A percentile compares a stretch with the other conserved stretches of the same genome.
Evolutionary conservation across 306 rosid species (phyloP).

Genomic region (Malus fusca): DNA sequence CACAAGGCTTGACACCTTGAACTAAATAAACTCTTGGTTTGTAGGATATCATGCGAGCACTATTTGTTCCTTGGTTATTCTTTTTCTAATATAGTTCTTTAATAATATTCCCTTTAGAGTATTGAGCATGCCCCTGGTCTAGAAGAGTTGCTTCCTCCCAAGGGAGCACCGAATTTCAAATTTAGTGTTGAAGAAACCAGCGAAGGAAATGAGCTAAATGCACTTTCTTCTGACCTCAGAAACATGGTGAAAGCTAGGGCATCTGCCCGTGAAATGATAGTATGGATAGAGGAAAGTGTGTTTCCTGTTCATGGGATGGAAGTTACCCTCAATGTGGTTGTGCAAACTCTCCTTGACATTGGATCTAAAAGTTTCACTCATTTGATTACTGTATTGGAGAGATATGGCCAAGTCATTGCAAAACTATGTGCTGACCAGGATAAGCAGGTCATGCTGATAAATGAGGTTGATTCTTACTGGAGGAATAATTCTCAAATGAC

Average conservation of each 20-base stretch:
- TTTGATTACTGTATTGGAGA: slow-evolving; percentile 90
- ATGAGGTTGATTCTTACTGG: slow-evolving; percentile 81
- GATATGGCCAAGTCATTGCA: slow-evolving; percentile 84
- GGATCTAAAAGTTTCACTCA: slow-evolving; percentile 99
- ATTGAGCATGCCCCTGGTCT: slow-evolving; percentile 95
- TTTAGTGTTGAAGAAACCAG: slow-evolving; percentile 48
- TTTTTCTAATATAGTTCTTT: slow-evolving; percentile 8
- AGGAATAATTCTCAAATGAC: slow-evolving; percentile 92
- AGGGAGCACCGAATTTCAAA: slow-evolving; percentile 70
- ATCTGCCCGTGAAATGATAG: slow-evolving; percentile 74
- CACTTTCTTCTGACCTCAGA: slow-evolving; percentile 65
- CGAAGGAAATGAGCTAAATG: slow-evolving; percentile 47
- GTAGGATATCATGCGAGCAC: background rate
- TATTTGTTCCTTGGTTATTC: background rate
- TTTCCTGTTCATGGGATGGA: slow-evolving; percentile 74
- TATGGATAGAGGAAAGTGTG: slow-evolving; percentile 79
- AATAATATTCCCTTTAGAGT: slow-evolving; percentile 45
- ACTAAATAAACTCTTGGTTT: background rate
- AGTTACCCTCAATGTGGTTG: slow-evolving; percentile 62
- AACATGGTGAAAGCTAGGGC: slow-evolving; percentile 83
- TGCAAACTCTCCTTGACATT: slow-evolving; percentile 83
- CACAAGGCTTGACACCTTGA: background rate
- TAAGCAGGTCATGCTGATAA: slow-evolving; percentile 79
- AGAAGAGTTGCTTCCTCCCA: slow-evolving; percentile 92
- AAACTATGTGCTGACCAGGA: slow-evolving; percentile 80